phyloP scores from a whole-genome alignment of 192 early-diverging fungal species.

The Coemansia sp. region DNA sequence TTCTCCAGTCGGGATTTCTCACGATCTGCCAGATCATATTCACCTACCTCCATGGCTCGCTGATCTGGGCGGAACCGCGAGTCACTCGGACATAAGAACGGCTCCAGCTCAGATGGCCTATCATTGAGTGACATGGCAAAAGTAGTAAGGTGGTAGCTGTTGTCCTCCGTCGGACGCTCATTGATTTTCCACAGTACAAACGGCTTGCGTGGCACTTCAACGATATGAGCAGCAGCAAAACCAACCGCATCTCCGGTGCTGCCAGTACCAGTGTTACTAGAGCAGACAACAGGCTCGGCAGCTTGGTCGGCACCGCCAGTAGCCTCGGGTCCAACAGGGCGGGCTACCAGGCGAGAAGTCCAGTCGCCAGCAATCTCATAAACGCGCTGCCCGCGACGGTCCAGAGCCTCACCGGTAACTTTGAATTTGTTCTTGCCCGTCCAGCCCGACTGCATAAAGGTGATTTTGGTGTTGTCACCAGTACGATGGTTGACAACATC shows the following conservation, averaged over 20 bases:
- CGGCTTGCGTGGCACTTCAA: slow-evolving; percentile 47
- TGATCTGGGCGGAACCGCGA: slow-evolving; percentile 85
- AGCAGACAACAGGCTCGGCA: slow-evolving; percentile 23
- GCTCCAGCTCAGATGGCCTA: slow-evolving; percentile 55
- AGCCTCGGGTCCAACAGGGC: slow-evolving; percentile 15
- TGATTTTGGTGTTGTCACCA: slow-evolving; percentile 71
- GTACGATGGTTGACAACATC: slow-evolving; percentile 80
- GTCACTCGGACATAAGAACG: slow-evolving; percentile 73
- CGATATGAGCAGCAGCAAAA: slow-evolving; percentile 28
- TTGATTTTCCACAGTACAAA: slow-evolving; percentile 66
- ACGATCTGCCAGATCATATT: slow-evolving; percentile 72
- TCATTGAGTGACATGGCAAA: slow-evolving; percentile 82
- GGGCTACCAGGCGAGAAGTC: slow-evolving; percentile 65
- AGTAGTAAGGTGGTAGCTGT: slow-evolving; percentile 72
- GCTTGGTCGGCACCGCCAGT: slow-evolving; percentile 8
- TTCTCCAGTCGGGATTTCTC: slow-evolving; percentile 76
- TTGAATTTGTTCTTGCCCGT: slow-evolving; percentile 65
- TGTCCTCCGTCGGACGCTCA: slow-evolving; percentile 50
- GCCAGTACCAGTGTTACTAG: slow-evolving; percentile 8
- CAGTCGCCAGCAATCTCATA: slow-evolving; percentile 70
- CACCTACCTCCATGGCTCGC: slow-evolving; percentile 78
- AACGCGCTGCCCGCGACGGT: slow-evolving; percentile 51
- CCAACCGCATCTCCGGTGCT: slow-evolving; percentile 29
- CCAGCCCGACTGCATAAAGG: slow-evolving; percentile 76
- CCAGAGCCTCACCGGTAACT: slow-evolving; percentile 60